These are phyloP conservation scores for Petrea volubilis DNA, from an alignment of 257 asterid species.

Conservation along the genomic window DNA sequence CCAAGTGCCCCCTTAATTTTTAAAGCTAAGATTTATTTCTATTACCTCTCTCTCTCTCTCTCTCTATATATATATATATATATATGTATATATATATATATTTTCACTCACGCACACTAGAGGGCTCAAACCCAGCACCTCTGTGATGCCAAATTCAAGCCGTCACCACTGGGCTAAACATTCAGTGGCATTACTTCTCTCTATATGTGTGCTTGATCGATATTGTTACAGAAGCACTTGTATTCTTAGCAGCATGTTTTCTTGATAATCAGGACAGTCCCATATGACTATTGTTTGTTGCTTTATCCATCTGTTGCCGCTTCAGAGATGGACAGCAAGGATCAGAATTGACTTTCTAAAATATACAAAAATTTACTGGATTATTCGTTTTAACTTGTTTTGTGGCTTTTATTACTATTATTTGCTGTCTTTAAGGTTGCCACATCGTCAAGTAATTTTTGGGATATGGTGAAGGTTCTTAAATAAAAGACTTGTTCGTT, in stretches of 20 bases:
- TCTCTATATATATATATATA: too few species aligned
- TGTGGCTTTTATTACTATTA: constrained; percentile 9
- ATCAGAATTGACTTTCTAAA: not conserved
- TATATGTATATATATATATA: too few species aligned
- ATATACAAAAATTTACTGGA: not conserved
- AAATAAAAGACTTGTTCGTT: not conserved
- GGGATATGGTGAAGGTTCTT: not conserved
- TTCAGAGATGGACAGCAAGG: not conserved
- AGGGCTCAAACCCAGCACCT: too few species aligned
- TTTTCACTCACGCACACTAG: too few species aligned
- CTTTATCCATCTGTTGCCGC: not conserved
- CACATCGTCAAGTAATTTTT: not conserved
- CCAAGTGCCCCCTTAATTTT: not conserved
- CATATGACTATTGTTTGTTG: not conserved
- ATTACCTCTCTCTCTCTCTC: not conserved
- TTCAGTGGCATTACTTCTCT: constrained; percentile 9
- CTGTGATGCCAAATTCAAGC: too few species aligned
- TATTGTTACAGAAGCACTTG: not conserved
- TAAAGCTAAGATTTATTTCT: not conserved
- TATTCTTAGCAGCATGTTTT: not conserved
- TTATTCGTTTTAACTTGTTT: not conserved
- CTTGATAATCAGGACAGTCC: not conserved
- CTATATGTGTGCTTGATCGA: not conserved
- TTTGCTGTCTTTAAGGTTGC: constrained; percentile 7
- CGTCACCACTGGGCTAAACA: too few species aligned